phyloP scores from a whole-genome alignment of 225 moss, liverwort and hornwort species.

The Polytrichum commune region DNA sequence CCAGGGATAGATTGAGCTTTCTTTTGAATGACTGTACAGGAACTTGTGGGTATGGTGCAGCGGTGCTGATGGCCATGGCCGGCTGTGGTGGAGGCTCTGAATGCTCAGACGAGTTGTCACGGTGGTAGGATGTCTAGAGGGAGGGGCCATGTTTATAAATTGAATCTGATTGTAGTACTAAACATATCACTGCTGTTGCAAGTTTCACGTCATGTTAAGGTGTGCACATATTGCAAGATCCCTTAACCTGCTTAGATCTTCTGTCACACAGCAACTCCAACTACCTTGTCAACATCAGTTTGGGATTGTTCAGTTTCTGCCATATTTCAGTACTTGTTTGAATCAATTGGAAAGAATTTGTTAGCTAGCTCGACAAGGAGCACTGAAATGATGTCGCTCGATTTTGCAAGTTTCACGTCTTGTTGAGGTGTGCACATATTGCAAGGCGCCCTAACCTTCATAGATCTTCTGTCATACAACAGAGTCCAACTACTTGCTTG shows the following conservation, averaged over 20 bases:
- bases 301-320: too few relatives aligned
- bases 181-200: not conserved
- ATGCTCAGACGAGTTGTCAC: slow-evolving; percentile 1
- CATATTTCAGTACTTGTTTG: too few relatives aligned
- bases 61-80: not conserved
- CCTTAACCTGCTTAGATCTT: not conserved
- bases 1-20: not conserved
- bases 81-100: slow-evolving; percentile 2
- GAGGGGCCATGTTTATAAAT: slow-evolving; percentile 1
- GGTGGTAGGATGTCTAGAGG: not conserved
- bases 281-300: too few relatives aligned
- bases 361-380: not conserved
- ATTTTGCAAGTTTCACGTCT: slow-evolving; percentile 3
- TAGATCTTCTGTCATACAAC: not conserved
- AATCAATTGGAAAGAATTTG: too few relatives aligned
- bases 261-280: too few relatives aligned
- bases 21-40: not conserved
- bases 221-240: slow-evolving; percentile 1
- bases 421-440: slow-evolving; percentile 1
- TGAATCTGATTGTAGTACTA: not conserved
- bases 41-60: not conserved
- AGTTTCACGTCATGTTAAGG: not conserved
- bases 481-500: too few relatives aligned
- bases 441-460: not conserved
- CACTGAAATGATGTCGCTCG: not conserved